phyloP scores from a whole-genome alignment of 768 basidiomycete genomes.

The Boletus tomentosulus region DNA sequence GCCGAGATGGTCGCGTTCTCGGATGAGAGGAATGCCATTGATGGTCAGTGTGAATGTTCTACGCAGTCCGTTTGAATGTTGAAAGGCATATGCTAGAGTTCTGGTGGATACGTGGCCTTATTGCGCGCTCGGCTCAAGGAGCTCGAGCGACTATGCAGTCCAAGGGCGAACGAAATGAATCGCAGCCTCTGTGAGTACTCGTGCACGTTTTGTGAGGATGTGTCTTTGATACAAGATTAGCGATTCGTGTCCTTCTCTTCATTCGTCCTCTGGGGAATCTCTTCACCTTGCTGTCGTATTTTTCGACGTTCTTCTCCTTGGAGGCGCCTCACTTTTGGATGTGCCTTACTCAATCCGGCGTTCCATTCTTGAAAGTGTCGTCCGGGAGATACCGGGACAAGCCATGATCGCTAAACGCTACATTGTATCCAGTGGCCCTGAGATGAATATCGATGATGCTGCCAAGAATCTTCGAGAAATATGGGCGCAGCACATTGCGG shows the following conservation, averaged over 20 bases:
- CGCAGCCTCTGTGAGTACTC: constrained; percentile 17
- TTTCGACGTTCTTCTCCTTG: constrained; percentile 78
- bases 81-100: constrained; percentile 49
- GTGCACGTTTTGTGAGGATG: constrained; percentile 1
- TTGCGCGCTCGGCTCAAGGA: constrained; percentile 56
- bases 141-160: constrained; percentile 35
- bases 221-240: constrained; percentile 13
- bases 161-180: constrained; percentile 17
- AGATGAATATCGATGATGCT: constrained; percentile 5
- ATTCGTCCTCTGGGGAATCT: constrained; percentile 35
- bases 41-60: constrained; percentile 47
- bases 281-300: constrained; percentile 78
- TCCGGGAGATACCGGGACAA: constrained; percentile 53
- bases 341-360: constrained; percentile 59
- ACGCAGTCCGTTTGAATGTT: neutral
- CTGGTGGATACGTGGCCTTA: constrained; percentile 63
- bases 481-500: constrained; percentile 50
- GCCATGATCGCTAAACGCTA: constrained; percentile 59
- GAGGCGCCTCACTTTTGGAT: constrained; percentile 54
- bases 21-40: constrained; percentile 50
- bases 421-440: constrained; percentile 33
- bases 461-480: constrained; percentile 34
- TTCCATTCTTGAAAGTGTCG: constrained; percentile 51
- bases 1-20: constrained; percentile 90
- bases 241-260: constrained; percentile 40